Conservation (phyloP, 140 eudicot species). For the Senecio squalidus region DNA sequence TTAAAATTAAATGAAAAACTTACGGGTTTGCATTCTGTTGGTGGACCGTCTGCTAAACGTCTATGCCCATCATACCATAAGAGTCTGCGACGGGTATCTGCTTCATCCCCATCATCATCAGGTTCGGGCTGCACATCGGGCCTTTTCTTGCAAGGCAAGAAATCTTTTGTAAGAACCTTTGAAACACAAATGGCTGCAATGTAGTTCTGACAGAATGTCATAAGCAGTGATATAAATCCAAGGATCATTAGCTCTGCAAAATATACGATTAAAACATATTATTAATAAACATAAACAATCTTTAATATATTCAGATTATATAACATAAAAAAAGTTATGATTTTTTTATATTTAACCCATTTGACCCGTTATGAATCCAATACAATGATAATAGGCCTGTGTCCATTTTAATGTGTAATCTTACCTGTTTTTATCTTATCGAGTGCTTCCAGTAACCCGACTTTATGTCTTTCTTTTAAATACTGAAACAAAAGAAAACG, state of each 20-base stretch:
- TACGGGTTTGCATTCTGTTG: constrained; percentile 49
- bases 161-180: constrained; percentile 42
- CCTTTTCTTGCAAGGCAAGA: constrained; percentile 63
- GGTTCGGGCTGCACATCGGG: not conserved
- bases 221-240: constrained; percentile 76
- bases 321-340: too few species aligned
- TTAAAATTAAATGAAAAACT: not conserved
- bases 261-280: constrained; percentile 6
- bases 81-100: constrained; percentile 44
- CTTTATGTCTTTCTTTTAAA: constrained; percentile 42
- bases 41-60: constrained; percentile 37
- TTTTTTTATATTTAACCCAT: not conserved
- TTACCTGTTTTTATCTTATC: constrained; percentile 82
- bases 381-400: not conserved
- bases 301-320: not conserved
- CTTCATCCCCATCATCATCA: constrained; percentile 16
- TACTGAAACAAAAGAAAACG: constrained; percentile 35
- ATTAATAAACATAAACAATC: constrained; percentile 1
- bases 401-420: not conserved
- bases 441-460: constrained; percentile 67
- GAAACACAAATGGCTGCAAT: constrained; percentile 66
- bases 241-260: constrained; percentile 89
- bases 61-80: constrained; percentile 48
- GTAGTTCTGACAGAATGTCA: constrained; percentile 73
- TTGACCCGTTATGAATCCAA: constrained; percentile 5